Base-by-base conservation (phyloP, 2,329 filamentous ascomycete species). In the Ophiostoma himal-ulmi region DNA sequence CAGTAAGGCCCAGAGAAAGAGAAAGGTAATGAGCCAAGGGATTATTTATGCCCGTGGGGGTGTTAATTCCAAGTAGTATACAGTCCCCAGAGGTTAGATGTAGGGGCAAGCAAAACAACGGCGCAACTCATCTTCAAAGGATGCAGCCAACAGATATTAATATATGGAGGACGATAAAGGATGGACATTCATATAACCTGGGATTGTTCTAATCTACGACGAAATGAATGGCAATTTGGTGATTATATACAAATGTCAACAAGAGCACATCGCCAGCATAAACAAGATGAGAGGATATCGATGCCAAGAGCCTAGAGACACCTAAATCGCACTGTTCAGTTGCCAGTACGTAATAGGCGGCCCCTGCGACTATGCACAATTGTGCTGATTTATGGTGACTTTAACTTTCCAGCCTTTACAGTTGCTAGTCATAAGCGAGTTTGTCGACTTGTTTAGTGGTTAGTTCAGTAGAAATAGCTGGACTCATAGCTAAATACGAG, bases 281-380 rank as follows among this genome's bases (percentile, higher is more conserved):
- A 4, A 6, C n/a, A n/a, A 54, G 52, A 34, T 36, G 57, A 62
- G 26, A 62, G 13, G 57, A 34, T 11, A 6, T 22, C 20, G n/a
- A 8, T 17, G 57, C 60, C 60, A 57, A 57, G 52, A 57, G 52
- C 52, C 52, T 57, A 57, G 52, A 22, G 52, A 57, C 8, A 57
- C 52, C 52, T 26, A 22, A 26, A 13, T 26, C 52, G n/a, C 6
- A 34, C 34, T 36, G 60, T 10, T n/a, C 7, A 64, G 34, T 64
- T 64, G 60, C 60, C 60, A 64, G 60, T 64, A 64, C 60, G 60
- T 64, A 64, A 64, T 64, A 37, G 17, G 30, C 60, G 34, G 60
- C 60, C 60, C 60, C 34, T 64, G 30, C 60, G 34, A 37, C 60
- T 37, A 64, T 64, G 60, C 60, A 64, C 14, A 34, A 64, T 64